A percentile compares a stretch with the other conserved stretches of the same genome.
Evolutionary conservation across 148 eudicot genomes (phyloP).

Genomic region (Silene conica): DNA sequence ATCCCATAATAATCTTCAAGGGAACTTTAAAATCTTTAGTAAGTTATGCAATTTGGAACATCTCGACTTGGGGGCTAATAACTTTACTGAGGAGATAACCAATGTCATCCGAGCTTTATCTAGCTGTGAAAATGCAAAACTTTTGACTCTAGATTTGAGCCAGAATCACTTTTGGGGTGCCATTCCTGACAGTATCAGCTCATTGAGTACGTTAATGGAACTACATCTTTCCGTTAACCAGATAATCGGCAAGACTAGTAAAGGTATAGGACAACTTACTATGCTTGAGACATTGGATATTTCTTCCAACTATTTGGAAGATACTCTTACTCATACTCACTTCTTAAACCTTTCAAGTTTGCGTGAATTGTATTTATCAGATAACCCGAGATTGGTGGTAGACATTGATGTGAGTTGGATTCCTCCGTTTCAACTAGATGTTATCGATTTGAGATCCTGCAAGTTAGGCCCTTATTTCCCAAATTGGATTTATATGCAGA

Average conservation of each 20-base stretch:
- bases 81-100: not conserved
- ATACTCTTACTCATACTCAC: no score
- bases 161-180: no score
- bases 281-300: no score
- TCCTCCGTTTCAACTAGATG: constrained; percentile 7
- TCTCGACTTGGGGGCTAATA: not conserved
- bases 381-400: not conserved
- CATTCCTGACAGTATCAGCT: not conserved
- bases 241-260: constrained; percentile 16
- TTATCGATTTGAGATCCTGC: not conserved
- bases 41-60: no score
- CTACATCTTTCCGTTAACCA: constrained; percentile 15
- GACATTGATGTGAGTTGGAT: constrained; percentile 14
- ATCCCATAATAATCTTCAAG: not conserved
- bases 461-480: constrained; percentile 11
- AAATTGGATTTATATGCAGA: constrained; percentile 5
- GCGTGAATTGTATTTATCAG: no score
- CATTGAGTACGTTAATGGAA: not conserved
- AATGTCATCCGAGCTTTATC: constrained; percentile 10
- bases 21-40: no score
- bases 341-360: no score
- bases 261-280: constrained; percentile 9
- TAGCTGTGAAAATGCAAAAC: not conserved
- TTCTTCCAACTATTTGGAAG: no score
- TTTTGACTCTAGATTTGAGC: no score